Conservation (phyloP, 768 basidiomycete genomes). For the Amanita molliuscula region DNA sequence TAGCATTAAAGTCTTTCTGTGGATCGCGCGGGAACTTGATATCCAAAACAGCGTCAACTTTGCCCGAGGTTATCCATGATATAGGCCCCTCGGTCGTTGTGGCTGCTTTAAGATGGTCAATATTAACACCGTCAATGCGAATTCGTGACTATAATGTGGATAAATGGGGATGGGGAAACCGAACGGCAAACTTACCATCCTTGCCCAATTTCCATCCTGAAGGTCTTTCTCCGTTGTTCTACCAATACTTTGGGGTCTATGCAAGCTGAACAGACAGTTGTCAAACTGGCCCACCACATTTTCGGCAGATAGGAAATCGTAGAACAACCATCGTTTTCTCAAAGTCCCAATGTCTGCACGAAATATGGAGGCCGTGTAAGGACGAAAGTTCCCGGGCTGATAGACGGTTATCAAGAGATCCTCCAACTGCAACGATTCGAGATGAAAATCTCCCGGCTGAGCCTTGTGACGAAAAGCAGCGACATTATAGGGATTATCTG, state of each 20-base stretch:
- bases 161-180: background rate
- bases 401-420: slow-evolving; percentile 92
- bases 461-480: slow-evolving; percentile 68
- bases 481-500: slow-evolving; percentile 71
- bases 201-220: slow-evolving; percentile 74
- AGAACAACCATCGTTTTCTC: slow-evolving; percentile 91
- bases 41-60: slow-evolving; percentile 93
- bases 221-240: slow-evolving; percentile 80
- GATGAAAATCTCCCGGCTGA: slow-evolving; percentile 80
- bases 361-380: slow-evolving; percentile 88
- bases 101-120: slow-evolving; percentile 88
- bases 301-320: slow-evolving; percentile 90
- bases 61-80: slow-evolving; percentile 96
- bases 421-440: slow-evolving; percentile 83
- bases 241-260: slow-evolving; percentile 93
- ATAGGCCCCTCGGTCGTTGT: slow-evolving; percentile 80
- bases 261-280: slow-evolving; percentile 93
- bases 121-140: slow-evolving; percentile 91
- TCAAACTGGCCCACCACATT: slow-evolving; percentile 96
- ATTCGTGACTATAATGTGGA: slow-evolving; percentile 63
- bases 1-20: slow-evolving; percentile 62
- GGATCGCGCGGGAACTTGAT: slow-evolving; percentile 91
- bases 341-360: slow-evolving; percentile 78
- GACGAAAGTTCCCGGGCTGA: slow-evolving; percentile 87
- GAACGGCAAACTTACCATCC: slow-evolving; percentile 54